A percentile compares a stretch with the other conserved stretches of the same genome.
Conservation (phyloP, 768 basidiomycete genomes). For the Leccinellum luteum region DNA sequence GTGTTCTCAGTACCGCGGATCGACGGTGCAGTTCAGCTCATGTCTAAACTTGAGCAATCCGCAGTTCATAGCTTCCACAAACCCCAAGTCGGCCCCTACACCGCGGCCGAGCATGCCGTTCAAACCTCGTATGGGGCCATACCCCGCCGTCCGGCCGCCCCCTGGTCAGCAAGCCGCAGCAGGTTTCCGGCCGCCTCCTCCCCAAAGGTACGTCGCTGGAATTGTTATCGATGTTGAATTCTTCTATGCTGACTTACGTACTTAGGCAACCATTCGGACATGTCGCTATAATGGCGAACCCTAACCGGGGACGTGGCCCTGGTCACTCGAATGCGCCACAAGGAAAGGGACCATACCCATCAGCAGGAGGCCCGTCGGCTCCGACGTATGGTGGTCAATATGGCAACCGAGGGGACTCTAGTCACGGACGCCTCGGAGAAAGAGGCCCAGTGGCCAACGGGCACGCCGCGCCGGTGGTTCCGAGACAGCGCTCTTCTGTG, state of each 20-base stretch:
- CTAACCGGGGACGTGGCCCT: conserved; percentile 45
- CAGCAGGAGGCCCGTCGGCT: conserved; percentile 2
- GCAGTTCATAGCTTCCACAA: conserved; percentile 80
- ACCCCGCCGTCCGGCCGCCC: conserved; percentile 55
- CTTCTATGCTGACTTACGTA: not conserved
- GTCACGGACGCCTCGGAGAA: conserved; percentile 1
- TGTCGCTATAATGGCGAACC: conserved; percentile 76
- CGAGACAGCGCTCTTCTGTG: not conserved
- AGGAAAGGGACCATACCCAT: conserved; percentile 8
- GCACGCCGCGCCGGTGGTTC: not conserved
- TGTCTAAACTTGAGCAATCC: conserved; percentile 86
- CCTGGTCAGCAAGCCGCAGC: conserved; percentile 42
- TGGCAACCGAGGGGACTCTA: not conserved
- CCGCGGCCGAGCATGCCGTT: conserved; percentile 52
- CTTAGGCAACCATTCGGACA: conserved; percentile 38
- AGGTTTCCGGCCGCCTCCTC: conserved; percentile 61
- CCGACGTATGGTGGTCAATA: conserved; percentile 1
- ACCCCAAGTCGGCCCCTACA: conserved; percentile 51
- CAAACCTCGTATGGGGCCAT: conserved; percentile 65
- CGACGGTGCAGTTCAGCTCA: conserved; percentile 80
- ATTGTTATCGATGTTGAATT: not conserved
- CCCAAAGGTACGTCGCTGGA: conserved; percentile 17
- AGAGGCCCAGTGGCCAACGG: conserved; percentile 11
- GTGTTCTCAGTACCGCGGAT: conserved; percentile 91
- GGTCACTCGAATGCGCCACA: conserved; percentile 15